phyloP scores from a whole-genome alignment of 306 rosid species.

The Crataegus laevigata region DNA sequence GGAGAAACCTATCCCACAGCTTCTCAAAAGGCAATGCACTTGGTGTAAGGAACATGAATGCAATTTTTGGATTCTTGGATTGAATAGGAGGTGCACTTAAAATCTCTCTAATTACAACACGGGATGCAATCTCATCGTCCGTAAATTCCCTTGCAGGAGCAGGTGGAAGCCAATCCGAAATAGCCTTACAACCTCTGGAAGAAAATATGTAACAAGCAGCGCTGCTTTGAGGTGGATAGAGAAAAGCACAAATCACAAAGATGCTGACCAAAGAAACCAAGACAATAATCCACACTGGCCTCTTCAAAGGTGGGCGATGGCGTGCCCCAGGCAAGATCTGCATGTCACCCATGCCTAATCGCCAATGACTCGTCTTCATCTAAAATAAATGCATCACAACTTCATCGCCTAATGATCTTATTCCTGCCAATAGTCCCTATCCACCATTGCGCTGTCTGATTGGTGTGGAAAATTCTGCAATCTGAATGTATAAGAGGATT shows the following conservation, averaged over 20 bases:
- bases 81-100: slow-evolving; percentile 40
- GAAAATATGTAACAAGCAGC: slow-evolving; percentile 78
- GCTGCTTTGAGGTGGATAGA: slow-evolving; percentile 64
- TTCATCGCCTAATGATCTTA: slow-evolving; percentile 27
- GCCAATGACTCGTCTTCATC: slow-evolving; percentile 85
- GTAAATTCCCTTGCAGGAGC: slow-evolving; percentile 63
- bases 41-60: slow-evolving; percentile 89
- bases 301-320: slow-evolving; percentile 72
- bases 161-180: slow-evolving; percentile 87
- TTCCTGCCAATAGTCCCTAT: slow-evolving; percentile 10
- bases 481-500: slow-evolving; percentile 2
- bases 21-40: slow-evolving; percentile 83
- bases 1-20: slow-evolving; percentile 91
- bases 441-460: neutral
- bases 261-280: slow-evolving; percentile 73
- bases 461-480: slow-evolving; percentile 27
- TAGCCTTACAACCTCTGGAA: slow-evolving; percentile 65
- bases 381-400: slow-evolving; percentile 31
- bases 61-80: slow-evolving; percentile 61
- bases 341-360: slow-evolving; percentile 67
- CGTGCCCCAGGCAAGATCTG: slow-evolving; percentile 74
- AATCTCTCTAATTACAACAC: slow-evolving; percentile 65
- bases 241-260: slow-evolving; percentile 71
- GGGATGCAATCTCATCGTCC: slow-evolving; percentile 81
- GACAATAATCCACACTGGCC: slow-evolving; percentile 84